Evolutionary conservation across 2,329 filamentous ascomycete species (phyloP), one percentile per base, ranked within the genome.

Genomic region (Cryoendolithus antarcticus): DNA sequence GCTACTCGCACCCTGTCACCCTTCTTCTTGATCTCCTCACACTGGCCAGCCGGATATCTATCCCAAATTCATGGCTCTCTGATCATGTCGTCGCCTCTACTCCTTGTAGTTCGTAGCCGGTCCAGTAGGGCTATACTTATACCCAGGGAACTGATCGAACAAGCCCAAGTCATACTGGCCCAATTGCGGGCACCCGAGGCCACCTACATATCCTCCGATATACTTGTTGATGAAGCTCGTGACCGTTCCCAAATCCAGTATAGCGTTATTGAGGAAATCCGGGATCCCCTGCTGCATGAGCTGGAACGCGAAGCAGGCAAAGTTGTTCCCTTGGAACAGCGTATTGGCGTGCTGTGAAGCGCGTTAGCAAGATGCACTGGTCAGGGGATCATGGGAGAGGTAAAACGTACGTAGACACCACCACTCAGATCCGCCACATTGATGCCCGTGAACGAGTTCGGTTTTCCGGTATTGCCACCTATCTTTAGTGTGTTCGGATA

Each of bases 381-480:
- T 27, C 3, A 6, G 7, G 7, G 7, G 7, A 8, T 27, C 2
- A 2, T 8, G 24, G 7, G 6, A 6, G 6, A 27, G 24, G 4
- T 48, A 43, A 43, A 4, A 50, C 43, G 45, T 67, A 27, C 70
- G 44, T 65, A 62, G 1, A 71, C 51, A 15, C 63, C 63, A 8
- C 55, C 55, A 10, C 59, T 62, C 8, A 66, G 40, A 34, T 62
- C 48, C 7, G 33, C 41, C 4, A 61, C 44, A 38, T 63, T 48
- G 21, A 64, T 40, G 4, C 57, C 57, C 19, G 52, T 50, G 45
- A 62, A 62, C 12, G 54, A 51, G 46, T 60, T 55, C 4, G 45
- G 38, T 4, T 43, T 55, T 24, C 58, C 58, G 4, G 54, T 56
- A 47, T 62, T 62, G 36, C 59, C 60, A 34, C 59, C 60, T 29